Conservation (phyloP, 257 asterid species). For the Solanum bulbocastanum region DNA sequence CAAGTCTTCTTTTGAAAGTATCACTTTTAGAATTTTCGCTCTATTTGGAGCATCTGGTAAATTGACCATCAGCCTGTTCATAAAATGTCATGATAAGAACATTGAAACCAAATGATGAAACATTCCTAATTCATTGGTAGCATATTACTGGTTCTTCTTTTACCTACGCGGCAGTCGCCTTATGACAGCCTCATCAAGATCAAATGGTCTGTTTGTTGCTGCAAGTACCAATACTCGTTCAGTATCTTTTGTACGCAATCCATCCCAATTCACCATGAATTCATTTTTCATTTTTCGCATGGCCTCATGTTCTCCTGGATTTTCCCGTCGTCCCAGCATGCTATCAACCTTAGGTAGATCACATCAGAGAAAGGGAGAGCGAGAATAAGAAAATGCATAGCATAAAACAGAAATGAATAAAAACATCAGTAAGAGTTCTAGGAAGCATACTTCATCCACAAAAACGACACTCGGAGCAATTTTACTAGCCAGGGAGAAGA, state of each 20-base stretch:
- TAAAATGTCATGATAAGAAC: background rate
- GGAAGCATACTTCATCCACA: constrained; percentile 74
- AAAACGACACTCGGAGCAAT: constrained; percentile 85
- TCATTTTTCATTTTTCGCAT: constrained; percentile 99
- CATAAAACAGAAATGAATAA: background rate
- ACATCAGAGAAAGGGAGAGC: background rate
- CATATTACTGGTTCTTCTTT: background rate
- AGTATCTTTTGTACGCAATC: constrained; percentile 80
- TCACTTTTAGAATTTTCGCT: constrained; percentile 73
- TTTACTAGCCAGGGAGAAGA: constrained; percentile 85
- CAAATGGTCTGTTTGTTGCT: constrained; percentile 95
- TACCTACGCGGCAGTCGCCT: constrained; percentile 90
- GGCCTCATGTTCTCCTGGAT: constrained; percentile 89
- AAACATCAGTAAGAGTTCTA: background rate
- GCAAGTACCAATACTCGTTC: constrained; percentile 94
- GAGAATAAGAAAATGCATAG: background rate
- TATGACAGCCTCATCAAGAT: constrained; percentile 93
- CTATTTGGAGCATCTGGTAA: constrained; percentile 91
- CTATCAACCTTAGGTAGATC: constrained; percentile 65
- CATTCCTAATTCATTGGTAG: background rate
- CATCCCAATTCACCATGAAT: constrained; percentile 98
- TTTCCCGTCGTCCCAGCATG: constrained; percentile 92
- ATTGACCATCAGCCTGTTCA: constrained; percentile 77
- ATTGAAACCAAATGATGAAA: background rate
- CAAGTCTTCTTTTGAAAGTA: constrained; percentile 80